Conservation (phyloP, 495 filamentous ascomycete genomes). For the Penicillium maclennaniae region DNA sequence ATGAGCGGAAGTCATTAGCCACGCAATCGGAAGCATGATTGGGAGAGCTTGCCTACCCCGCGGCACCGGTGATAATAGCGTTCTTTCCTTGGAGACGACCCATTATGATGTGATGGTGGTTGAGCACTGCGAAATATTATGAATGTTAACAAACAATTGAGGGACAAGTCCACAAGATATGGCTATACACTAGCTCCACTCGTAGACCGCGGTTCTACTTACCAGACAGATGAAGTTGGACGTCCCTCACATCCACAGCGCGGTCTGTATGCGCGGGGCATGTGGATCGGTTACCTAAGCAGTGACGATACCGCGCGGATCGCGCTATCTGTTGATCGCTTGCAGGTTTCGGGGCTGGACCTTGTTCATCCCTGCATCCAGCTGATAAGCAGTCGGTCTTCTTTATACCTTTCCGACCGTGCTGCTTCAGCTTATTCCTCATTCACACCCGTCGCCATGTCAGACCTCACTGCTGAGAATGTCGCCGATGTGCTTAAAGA, state of each 20-base stretch:
- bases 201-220: not conserved
- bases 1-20: not conserved
- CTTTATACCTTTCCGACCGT: not conserved
- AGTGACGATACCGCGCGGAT: constrained; percentile 4
- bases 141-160: constrained; percentile 6
- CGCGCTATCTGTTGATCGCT: not conserved
- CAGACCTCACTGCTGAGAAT: constrained; percentile 53
- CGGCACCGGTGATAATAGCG: constrained; percentile 86
- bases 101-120: constrained; percentile 7
- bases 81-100: constrained; percentile 84
- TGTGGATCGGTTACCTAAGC: constrained; percentile 16
- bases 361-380: not conserved
- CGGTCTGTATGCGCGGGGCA: constrained; percentile 20
- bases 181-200: not conserved
- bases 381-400: constrained; percentile 3
- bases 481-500: constrained; percentile 59
- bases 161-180: not conserved
- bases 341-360: not conserved
- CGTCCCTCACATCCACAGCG: not conserved
- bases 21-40: not conserved
- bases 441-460: constrained; percentile 9
- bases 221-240: constrained; percentile 6
- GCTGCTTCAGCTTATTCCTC: not conserved
- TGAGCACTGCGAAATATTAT: not conserved
- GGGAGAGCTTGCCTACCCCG: constrained; percentile 59